Base-by-base conservation (phyloP, 2,329 filamentous ascomycete species). In the Cladosporium sp. region DNA sequence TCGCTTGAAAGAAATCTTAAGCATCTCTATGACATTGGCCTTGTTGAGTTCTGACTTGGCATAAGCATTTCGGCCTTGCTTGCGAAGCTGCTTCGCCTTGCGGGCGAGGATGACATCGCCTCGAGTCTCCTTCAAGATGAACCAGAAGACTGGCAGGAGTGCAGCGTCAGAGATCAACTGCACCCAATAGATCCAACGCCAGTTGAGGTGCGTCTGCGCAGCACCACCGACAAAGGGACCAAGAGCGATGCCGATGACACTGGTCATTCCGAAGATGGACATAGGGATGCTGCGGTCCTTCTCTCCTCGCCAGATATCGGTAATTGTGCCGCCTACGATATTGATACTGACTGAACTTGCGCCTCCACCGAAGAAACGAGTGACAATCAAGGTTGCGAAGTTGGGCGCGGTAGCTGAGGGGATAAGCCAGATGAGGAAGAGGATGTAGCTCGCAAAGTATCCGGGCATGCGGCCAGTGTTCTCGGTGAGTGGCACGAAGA, bases 391-490 rank as follows among this genome's bases (percentile, higher is more conserved):
- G 0, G 78, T 81, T 29, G 77, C 56, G 0, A 80, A 47, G 55
- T 82, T 80, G 30, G 72, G 68, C 0, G 79, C 77, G 1, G 78
- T 73, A 2, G 75, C 79, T 11, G 79, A 74, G 0, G 77, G 75
- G 43, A 82, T 76, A 48, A 80, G 74, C 53, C 80, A 80, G 40
- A 82, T 72, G 1, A 71, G 67, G 42, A 57, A 68, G 58, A 54
- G 65, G 60, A 56, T 61, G 22, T 56, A 60, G 13, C 65, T 65
- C 24, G 63, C 66, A 49, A 58, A 60, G 43, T 66, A 62, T 20
- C 64, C 58, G 9, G 63, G 56, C 13, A 54, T 59, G 9, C 60
- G 55, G 18, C 62, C 49, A 7, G 64, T 53, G 4, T 47, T 43
- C 39, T 50, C 47, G n/a, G 47, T 80, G 8, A 85, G 55, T 0